phyloP scores from a whole-genome alignment of 148 eudicot genomes.

The Cornus kousa region DNA sequence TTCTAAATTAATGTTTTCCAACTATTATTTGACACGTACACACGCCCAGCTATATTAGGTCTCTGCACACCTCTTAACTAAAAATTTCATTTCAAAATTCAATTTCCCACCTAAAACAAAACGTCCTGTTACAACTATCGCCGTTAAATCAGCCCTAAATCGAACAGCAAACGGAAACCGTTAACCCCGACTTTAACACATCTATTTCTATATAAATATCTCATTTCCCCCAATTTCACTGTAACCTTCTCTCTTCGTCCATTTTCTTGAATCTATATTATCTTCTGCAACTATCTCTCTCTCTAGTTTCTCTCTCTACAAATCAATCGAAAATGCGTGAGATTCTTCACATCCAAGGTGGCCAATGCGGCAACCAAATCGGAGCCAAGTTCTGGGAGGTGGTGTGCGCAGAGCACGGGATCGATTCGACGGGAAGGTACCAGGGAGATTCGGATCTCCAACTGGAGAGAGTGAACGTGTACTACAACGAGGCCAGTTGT shows the following conservation, averaged over 20 bases:
- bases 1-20: no score
- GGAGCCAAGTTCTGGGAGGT: constrained; percentile 59
- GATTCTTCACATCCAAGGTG: constrained; percentile 47
- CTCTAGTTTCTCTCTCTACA: not conserved
- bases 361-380: constrained; percentile 55
- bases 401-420: constrained; percentile 50
- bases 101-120: constrained; percentile 15
- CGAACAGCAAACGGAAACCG: constrained; percentile 1
- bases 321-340: constrained; percentile 34
- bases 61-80: not conserved
- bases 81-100: constrained; percentile 8
- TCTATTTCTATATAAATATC: not conserved
- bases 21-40: not conserved
- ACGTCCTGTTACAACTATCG: constrained; percentile 2
- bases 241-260: not conserved
- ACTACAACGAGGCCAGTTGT: constrained; percentile 51
- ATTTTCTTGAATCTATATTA: not conserved
- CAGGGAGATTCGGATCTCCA: constrained; percentile 36
- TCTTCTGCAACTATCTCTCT: not conserved
- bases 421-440: constrained; percentile 43
- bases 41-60: not conserved
- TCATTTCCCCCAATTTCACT: not conserved
- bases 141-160: constrained; percentile 2
- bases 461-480: constrained; percentile 44
- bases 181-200: not conserved